Evolutionary conservation across 441 rosid species (phyloP), one percentile per base, ranked within the genome.

Genomic region (Breynia disticha): DNA sequence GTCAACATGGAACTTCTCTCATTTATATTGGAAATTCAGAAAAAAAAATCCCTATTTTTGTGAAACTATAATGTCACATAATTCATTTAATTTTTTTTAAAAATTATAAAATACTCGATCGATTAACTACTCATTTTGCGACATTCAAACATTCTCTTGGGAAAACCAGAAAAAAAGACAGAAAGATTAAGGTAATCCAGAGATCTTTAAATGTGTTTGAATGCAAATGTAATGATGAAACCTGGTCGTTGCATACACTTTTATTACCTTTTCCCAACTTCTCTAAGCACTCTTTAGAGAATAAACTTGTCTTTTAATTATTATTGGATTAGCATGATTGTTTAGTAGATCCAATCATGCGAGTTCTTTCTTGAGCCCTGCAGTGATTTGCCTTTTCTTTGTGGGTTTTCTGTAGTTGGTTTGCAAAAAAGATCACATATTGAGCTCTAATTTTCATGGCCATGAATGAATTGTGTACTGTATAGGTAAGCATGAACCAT

Each of bases 301-400:
- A 41, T 9, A 15, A 15, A 41, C 15, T 41, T 15, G n/a, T 15
- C 44, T 41, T 41, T 41, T 41, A 3, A 28, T 28, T 28, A 28
- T 28, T 41, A 41, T 41, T 41, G 44, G 44, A 15, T 9, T 41
- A 41, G 3, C n/a, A 41, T 41, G 44, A 41, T 41, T 41, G 44
- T 41, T 41, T 41, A 41, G 10, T 17, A 35, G 12, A 41, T 57
- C 50, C 59, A 52, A 59, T 58, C 56, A 22, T 52, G 48, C 45
- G 60, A 50, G 44, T 5, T 43, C 17, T 19, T 65, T 48, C 68
- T 66, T 52, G 74, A 69, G 70, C 76, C 72, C 68, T 60, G 57
- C 56, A 63, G 66, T 55, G 59, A 67, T 43, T 42, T 22, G 45
- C 48, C 55, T 64, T 67, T 59, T 24, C 11, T 28, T 28, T 28